Evolutionary conservation across 2,329 filamentous ascomycete species (phyloP), one percentile per base, ranked within the genome.

Genomic region (Fusarium mundagurra): DNA sequence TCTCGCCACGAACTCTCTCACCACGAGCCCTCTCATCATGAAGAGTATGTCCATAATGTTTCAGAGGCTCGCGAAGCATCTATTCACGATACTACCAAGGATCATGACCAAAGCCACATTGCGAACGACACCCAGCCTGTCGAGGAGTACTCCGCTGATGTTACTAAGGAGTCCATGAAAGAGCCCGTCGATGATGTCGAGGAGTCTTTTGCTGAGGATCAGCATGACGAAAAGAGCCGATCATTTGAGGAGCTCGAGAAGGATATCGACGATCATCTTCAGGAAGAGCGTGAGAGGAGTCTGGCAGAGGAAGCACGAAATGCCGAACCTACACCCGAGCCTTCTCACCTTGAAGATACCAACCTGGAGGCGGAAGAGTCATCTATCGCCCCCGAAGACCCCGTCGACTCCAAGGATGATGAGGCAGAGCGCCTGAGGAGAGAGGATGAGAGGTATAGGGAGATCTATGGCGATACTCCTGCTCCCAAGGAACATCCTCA

Each of bases 401-500:
- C 51, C 20, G 14, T 38, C 10, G 55, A 51, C 17, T 44, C 50
- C 3, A 69, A 59, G 45, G 39, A 36, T 4, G 61, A 64, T 13
- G 61, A 63, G 16, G 80, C 82, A n/a, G 81, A 83, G 31, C 84
- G 82, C 16, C 82, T 82, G 5, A 79, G 79, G 17, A 81, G 81
- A 6, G 87, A 90, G 4, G 86, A 88, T 69, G 87, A 87, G 58
- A 84, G 88, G 5, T 80, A 88, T 38, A 84, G 87, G 10, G 88
- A 91, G 69, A 88, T 88, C 27, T 90, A 90, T 33, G 74, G 76
- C 11, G 61, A 74, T 29, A 41, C 24, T 12, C 34, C 76, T 47
- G 61, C 67, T 34, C 33, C 57, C 6, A 48, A 72, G 31, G 54
- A 67, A 6, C 63, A 69, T 13, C 50, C 67, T 8, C 55, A 66